Conservation (phyloP, 352 stramenopile species). For the Phytopythium vexans region DNA sequence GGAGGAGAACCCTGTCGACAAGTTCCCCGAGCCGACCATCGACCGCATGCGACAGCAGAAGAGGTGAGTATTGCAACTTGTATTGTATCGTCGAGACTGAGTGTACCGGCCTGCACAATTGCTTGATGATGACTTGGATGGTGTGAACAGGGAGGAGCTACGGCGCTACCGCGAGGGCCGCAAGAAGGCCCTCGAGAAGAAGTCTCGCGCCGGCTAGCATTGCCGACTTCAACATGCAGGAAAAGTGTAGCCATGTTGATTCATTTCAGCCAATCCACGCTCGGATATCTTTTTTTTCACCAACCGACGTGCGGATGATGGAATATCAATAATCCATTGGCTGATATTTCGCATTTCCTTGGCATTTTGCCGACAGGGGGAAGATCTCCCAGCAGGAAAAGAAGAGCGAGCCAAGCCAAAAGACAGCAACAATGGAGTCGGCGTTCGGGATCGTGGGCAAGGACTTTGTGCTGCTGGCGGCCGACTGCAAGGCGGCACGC, state of each 20-base stretch:
- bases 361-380: neutral
- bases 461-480: slow-evolving; percentile 90
- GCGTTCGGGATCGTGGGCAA: slow-evolving; percentile 89
- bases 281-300: neutral
- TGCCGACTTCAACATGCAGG: neutral
- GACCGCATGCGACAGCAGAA: slow-evolving; percentile 72
- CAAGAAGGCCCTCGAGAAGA: slow-evolving; percentile 58
- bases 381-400: slow-evolving; percentile 4
- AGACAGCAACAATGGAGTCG: slow-evolving; percentile 67
- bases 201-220: slow-evolving; percentile 25
- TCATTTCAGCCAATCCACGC: slow-evolving; percentile 3
- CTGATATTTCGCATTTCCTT: neutral
- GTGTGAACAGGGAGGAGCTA: slow-evolving; percentile 48
- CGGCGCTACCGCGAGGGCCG: slow-evolving; percentile 55
- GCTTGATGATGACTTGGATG: neutral
- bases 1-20: slow-evolving; percentile 19
- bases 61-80: slow-evolving; percentile 18
- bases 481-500: slow-evolving; percentile 87
- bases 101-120: neutral
- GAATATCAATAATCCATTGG: neutral
- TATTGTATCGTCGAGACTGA: neutral
- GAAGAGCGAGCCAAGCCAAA: slow-evolving; percentile 8
- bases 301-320: neutral
- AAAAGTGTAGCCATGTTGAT: slow-evolving; percentile 8
- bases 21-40: slow-evolving; percentile 65